Base-by-base conservation (phyloP, 768 basidiomycete species). In the Naematelia aurantialba region DNA sequence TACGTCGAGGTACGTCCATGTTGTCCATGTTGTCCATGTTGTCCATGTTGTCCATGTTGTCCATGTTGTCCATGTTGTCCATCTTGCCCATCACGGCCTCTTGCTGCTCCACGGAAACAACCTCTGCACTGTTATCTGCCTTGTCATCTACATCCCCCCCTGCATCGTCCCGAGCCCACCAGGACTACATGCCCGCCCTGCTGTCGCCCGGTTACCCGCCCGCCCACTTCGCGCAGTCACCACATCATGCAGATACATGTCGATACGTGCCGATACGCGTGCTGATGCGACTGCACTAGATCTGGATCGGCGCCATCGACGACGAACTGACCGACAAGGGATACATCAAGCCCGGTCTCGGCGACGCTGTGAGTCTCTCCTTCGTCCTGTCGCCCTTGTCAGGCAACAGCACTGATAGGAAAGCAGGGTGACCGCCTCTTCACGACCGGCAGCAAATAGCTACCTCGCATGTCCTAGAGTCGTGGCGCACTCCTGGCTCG, bases 251-350 rank as follows among this genome's bases (percentile, higher is more conserved):
- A n/a, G n/a, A n/a, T n/a, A n/a, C n/a, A n/a, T n/a, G n/a, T n/a
- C n/a, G n/a, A 51, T 4, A 17, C 49, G 49, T 22, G 4, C 4
- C 49, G 29, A 45, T 2, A 24, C 19, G 44, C 1, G 46, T 13
- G 26, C 44, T 46, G 53, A 56, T 39, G 14, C 24, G 14, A 21
- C 13, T 1, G n/a, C n/a, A n/a, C n/a, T 47, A 93, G 91, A 86
- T 94, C 44, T 94, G 88, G 87, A 86, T 85, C 42, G 89, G 88
- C 19, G 89, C 85, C 1, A 83, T 93, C 11, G 92, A 96, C 70
- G 77, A 85, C 4, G 72, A 81, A 0, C 75, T 98, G 61, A 92
- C 89, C 0, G 45, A 62, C 0, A 82, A 88, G 17, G 94, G 93
- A 5, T 80, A 91, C 62, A 88, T 98, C 59, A 82, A 79, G n/a